Percentiles rank a stretch among this genome's conserved stretches.
Evolutionary conservation across 208 protist genomes (phyloP).

Genomic region (Blastocrithidia nonstop): DNA sequence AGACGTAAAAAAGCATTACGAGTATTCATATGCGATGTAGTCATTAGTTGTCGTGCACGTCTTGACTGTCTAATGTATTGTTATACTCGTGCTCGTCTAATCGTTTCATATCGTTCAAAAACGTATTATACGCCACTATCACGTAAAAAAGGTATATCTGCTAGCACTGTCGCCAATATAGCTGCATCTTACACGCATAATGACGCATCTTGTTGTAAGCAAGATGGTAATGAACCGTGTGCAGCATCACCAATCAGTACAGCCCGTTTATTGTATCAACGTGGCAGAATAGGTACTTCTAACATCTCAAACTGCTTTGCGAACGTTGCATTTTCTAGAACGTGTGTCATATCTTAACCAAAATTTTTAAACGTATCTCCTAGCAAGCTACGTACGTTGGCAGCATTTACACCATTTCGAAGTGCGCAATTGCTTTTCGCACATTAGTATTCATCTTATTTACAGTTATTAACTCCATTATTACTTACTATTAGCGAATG

Average conservation of each 20-base stretch:
- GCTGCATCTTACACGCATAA: constrained; percentile 83
- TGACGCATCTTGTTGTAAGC: constrained; percentile 69
- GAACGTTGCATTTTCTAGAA: constrained; percentile 28
- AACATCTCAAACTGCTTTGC: constrained; percentile 53
- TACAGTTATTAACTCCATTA: too few species aligned
- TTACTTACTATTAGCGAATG: too few species aligned
- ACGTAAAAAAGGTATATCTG: constrained; percentile 59
- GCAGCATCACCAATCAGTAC: constrained; percentile 77
- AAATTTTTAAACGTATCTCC: constrained; percentile 54
- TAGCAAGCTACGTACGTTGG: too few species aligned
- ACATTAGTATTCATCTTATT: too few species aligned
- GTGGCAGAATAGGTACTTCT: constrained; percentile 79
- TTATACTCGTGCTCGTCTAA: constrained; percentile 70
- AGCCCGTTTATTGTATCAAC: constrained; percentile 78
- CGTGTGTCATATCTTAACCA: constrained; percentile 11
- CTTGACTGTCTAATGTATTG: constrained; percentile 79
- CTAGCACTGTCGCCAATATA: constrained; percentile 54
- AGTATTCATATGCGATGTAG: constrained; percentile 17
- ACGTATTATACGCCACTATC: constrained; percentile 78
- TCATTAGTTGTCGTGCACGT: constrained; percentile 43
- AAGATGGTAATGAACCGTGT: constrained; percentile 70
- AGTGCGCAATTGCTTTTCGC: too few species aligned
- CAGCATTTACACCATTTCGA: too few species aligned
- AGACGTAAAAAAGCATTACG: constrained; percentile 34
- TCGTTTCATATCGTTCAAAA: constrained; percentile 69